Evolutionary conservation across 225 moss, liverwort and hornwort genomes (phyloP).

Genomic region (Ulota crispa): DNA sequence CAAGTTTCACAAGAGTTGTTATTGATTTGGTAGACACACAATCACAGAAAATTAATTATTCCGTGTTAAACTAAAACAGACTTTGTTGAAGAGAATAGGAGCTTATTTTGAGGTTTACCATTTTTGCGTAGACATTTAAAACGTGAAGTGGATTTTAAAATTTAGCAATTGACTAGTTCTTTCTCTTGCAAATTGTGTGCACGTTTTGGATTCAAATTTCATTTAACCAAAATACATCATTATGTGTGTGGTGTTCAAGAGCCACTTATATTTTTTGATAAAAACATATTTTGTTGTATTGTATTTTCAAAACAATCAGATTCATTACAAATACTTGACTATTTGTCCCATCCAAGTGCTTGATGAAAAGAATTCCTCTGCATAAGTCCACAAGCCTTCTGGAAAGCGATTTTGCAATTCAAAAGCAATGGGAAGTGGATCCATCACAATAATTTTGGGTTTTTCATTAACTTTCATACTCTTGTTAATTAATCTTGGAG

Average conservation of each 20-base stretch:
- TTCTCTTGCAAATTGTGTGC: background rate
- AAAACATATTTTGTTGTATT: too few relatives aligned
- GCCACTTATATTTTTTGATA: rapidly evolving
- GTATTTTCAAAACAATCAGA: background rate
- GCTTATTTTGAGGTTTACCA: background rate
- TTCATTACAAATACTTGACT: conserved; percentile 19
- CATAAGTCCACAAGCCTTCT: conserved; percentile 28
- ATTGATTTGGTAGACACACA: too few relatives aligned
- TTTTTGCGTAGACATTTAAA: background rate
- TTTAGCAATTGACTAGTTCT: background rate
- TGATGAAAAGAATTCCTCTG: conserved; percentile 34
- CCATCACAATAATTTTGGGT: background rate
- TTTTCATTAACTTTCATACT: background rate
- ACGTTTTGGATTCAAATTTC: background rate
- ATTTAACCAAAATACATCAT: background rate
- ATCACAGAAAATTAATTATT: too few relatives aligned
- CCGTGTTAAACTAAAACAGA: background rate
- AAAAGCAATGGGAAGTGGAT: conserved; percentile 26
- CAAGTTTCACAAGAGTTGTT: rapidly evolving
- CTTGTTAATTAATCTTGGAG: background rate
- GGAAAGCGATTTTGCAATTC: conserved; percentile 34
- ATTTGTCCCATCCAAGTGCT: conserved; percentile 41
- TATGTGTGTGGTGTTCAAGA: too few relatives aligned
- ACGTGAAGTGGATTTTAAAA: background rate
- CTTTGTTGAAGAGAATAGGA: background rate